Percentiles rank a stretch among this genome's conserved stretches.
Evolutionary conservation across 1,284 basidiomycete genomes (phyloP).

Genomic region (Cryptococcus hybrid): DNA sequence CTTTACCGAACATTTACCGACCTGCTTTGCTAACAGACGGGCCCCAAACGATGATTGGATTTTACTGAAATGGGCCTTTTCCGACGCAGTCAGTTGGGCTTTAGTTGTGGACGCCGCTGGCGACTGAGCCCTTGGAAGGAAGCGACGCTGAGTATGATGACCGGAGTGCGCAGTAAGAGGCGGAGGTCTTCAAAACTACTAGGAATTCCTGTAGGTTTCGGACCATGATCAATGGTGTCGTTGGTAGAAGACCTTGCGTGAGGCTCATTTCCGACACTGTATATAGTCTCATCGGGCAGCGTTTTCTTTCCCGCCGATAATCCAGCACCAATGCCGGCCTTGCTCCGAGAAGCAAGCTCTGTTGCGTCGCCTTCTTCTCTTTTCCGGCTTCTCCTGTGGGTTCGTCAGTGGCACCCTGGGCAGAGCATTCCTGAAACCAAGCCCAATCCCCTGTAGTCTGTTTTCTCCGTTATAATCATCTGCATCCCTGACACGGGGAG

Average conservation of each 20-base stretch:
- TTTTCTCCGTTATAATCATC: constrained; percentile 18
- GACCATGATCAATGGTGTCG: not conserved
- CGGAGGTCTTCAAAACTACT: constrained; percentile 25
- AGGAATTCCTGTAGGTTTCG: constrained; percentile 3
- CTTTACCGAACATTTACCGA: constrained; percentile 72
- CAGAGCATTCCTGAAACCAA: constrained; percentile 13
- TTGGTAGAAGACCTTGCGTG: not conserved
- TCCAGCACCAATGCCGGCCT: constrained; percentile 15
- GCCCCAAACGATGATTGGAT: constrained; percentile 75
- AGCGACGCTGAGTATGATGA: constrained; percentile 20
- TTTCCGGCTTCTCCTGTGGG: constrained; percentile 4
- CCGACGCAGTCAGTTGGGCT: constrained; percentile 59
- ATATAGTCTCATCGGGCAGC: not conserved
- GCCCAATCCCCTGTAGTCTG: constrained; percentile 16
- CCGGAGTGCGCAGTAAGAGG: constrained; percentile 56
- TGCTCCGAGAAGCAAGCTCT: not conserved
- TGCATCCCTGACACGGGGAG: constrained; percentile 24
- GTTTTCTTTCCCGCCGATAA: not conserved
- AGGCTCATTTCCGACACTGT: not conserved
- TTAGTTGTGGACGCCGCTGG: constrained; percentile 19
- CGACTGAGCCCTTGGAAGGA: constrained; percentile 8
- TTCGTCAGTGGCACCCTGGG: not conserved
- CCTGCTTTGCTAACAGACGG: constrained; percentile 88
- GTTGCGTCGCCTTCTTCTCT: constrained; percentile 26
- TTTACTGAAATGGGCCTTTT: constrained; percentile 75